phyloP scores from a whole-genome alignment of 192 early-diverging fungal genomes.

The Coemansia sp. region DNA sequence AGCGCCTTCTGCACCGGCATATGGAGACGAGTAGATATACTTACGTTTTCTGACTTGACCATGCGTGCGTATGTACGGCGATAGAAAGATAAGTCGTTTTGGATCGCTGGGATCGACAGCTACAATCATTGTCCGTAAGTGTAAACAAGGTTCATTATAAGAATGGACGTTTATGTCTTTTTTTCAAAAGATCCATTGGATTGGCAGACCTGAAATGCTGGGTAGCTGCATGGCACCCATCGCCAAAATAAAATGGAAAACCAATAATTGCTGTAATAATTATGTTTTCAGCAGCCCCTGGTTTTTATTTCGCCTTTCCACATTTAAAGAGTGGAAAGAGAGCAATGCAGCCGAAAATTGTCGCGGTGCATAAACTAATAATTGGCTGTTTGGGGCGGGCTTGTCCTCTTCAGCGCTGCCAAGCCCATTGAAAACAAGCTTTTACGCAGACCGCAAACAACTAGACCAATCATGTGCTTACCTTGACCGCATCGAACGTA shows the following conservation, averaged over 20 bases:
- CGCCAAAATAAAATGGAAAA: background rate
- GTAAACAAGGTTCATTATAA: background rate
- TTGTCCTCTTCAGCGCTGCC: background rate
- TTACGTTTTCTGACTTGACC: constrained; percentile 62
- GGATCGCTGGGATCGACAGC: constrained; percentile 59
- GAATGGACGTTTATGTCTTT: background rate
- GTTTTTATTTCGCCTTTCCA: background rate
- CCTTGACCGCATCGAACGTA: constrained; percentile 92
- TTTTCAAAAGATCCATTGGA: background rate
- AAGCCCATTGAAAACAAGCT: background rate
- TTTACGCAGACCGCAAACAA: background rate
- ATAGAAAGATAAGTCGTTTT: constrained; percentile 99
- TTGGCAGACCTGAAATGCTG: background rate
- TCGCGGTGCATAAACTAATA: background rate
- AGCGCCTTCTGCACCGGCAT: background rate
- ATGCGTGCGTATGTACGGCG: constrained; percentile 83
- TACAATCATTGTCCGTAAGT: constrained; percentile 12
- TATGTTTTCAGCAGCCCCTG: background rate
- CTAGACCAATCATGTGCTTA: constrained; percentile 22
- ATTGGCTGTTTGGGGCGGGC: no score
- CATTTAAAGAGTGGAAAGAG: background rate
- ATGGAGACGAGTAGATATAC: constrained; percentile 9
- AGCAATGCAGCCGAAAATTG: background rate
- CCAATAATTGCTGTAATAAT: background rate
- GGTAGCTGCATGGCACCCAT: background rate